These are phyloP conservation scores for Zalerion maritima DNA, from an alignment of 495 filamentous ascomycete species.

Conservation along the genomic window DNA sequence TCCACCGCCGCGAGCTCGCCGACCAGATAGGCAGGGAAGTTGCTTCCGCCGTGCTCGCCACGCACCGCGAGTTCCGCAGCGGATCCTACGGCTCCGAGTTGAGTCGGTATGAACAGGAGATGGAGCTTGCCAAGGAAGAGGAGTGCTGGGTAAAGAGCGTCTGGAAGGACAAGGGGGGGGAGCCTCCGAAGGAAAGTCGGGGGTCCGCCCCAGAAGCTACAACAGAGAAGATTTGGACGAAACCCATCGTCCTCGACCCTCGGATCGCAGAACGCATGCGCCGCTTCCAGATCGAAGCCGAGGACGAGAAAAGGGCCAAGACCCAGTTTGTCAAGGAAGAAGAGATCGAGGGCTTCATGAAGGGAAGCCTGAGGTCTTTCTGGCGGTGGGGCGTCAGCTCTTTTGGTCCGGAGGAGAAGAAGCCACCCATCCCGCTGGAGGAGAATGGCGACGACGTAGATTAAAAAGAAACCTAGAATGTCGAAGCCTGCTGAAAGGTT, in stretches of 20 bases:
- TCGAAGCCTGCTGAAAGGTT: no score
- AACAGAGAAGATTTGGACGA: slow-evolving; percentile 57
- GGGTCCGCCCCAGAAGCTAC: slow-evolving; percentile 6
- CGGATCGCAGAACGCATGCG: slow-evolving; percentile 73
- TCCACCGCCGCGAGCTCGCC: slow-evolving; percentile 72
- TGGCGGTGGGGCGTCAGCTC: slow-evolving; percentile 27
- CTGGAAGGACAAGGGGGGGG: slow-evolving; percentile 43
- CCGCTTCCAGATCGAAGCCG: slow-evolving; percentile 47
- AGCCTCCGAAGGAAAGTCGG: slow-evolving; percentile 10
- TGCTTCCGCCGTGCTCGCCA: slow-evolving; percentile 64
- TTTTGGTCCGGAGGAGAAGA: slow-evolving; percentile 10
- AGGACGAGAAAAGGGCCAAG: slow-evolving; percentile 52
- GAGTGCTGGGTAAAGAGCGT: slow-evolving; percentile 74
- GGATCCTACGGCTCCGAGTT: slow-evolving; percentile 10
- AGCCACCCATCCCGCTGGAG: no score
- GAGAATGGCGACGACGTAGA: no score
- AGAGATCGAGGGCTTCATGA: slow-evolving; percentile 51
- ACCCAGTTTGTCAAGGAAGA: slow-evolving; percentile 47
- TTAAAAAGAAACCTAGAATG: no score
- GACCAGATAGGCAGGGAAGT: slow-evolving; percentile 82
- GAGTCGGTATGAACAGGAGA: slow-evolving; percentile 47
- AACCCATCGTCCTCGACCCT: slow-evolving; percentile 61
- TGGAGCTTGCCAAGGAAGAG: slow-evolving; percentile 63
- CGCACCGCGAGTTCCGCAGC: slow-evolving; percentile 34
- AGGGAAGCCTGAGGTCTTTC: slow-evolving; percentile 29